Evolutionary conservation across 768 basidiomycete genomes (phyloP).

Genomic region (Vishniacozyma victoriae): DNA sequence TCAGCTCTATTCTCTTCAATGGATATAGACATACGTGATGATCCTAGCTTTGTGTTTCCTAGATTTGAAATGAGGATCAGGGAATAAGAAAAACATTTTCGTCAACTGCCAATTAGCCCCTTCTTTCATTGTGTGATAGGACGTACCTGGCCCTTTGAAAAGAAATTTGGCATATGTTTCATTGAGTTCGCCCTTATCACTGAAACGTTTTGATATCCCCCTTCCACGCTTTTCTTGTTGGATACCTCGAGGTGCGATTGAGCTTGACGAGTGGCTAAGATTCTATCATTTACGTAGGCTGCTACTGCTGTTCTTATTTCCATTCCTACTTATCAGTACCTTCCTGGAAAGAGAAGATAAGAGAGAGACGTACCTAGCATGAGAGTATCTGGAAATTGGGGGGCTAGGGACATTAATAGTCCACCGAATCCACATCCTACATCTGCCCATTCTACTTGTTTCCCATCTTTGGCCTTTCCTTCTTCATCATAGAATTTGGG

Average conservation of each 20-base stretch:
- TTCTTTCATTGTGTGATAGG: neutral
- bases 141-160: constrained; percentile 68
- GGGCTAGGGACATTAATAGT: constrained; percentile 78
- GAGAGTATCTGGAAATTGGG: constrained; percentile 80
- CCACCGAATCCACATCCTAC: constrained; percentile 98
- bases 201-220: constrained; percentile 66
- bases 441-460: constrained; percentile 87
- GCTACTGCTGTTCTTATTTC: constrained; percentile 96
- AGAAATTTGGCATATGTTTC: constrained; percentile 98
- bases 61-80: constrained; percentile 96
- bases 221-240: constrained; percentile 26
- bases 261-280: constrained; percentile 70
- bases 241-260: constrained; percentile 29
- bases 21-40: constrained; percentile 60
- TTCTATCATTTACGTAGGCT: constrained; percentile 90
- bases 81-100: constrained; percentile 95
- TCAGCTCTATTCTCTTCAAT: neutral
- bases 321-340: constrained; percentile 58
- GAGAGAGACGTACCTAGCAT: constrained; percentile 70
- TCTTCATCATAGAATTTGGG: constrained; percentile 49
- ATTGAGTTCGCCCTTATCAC: constrained; percentile 94
- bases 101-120: constrained; percentile 54
- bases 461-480: constrained; percentile 28
- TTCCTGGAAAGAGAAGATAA: neutral
- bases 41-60: constrained; percentile 99